Percentiles rank a stretch among this genome's conserved stretches.
phyloP scores from a whole-genome alignment of 768 basidiomycete genomes.

The Collybiopsis luxurians region DNA sequence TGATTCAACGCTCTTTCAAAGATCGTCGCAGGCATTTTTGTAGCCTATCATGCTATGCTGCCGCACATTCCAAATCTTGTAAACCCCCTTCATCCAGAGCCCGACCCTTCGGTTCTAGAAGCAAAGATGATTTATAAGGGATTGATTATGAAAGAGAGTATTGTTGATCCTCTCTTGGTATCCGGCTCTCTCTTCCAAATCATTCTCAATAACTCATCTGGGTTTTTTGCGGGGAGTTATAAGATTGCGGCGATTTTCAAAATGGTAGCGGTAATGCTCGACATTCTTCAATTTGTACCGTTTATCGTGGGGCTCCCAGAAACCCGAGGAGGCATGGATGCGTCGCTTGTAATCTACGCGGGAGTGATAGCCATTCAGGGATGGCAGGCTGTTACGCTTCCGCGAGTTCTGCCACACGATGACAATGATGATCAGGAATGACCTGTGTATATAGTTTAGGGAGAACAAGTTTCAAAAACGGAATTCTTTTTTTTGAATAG shows the following conservation, averaged over 20 bases:
- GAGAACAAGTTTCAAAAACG: too few species aligned
- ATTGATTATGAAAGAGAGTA: conserved; percentile 14
- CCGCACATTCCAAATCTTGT: neutral
- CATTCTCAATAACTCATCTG: conserved; percentile 17
- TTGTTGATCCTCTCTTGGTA: conserved; percentile 29
- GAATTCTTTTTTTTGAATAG: too few species aligned
- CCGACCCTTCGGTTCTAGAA: neutral
- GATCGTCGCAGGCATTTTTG: neutral
- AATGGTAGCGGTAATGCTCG: neutral
- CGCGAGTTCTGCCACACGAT: neutral
- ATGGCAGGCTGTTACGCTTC: neutral
- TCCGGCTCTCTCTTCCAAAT: conserved; percentile 23
- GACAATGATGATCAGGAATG: neutral
- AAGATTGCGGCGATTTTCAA: neutral
- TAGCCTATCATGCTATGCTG: neutral
- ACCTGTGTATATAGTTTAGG: too few species aligned
- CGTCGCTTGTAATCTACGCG: neutral
- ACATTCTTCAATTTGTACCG: neutral
- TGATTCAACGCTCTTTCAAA: too few species aligned
- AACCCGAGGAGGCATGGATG: neutral
- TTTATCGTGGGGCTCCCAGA: neutral
- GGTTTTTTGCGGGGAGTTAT: neutral
- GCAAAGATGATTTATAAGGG: neutral
- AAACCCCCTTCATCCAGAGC: neutral
- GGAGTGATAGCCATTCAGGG: neutral